Evolutionary conservation across 768 basidiomycete species (phyloP), one percentile per base, ranked within the genome.

Genomic region (Xerocomus potaroensis): DNA sequence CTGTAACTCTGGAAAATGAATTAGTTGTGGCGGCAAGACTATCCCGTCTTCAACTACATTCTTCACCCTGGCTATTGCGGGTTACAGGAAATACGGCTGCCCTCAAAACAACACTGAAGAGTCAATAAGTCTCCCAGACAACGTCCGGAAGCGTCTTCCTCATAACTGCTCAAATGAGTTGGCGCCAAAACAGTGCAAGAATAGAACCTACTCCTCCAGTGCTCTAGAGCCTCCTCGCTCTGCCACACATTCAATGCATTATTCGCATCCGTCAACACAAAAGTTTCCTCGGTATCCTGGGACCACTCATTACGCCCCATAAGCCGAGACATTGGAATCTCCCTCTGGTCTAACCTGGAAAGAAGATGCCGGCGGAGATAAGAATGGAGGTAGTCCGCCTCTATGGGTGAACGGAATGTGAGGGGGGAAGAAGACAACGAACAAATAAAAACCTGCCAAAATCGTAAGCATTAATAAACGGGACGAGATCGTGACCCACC

Each of bases 51-150:
- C n/a, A n/a, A n/a, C n/a, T n/a, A n/a, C n/a, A n/a, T n/a, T n/a
- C n/a, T n/a, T n/a, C n/a, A n/a, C n/a, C n/a, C n/a, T n/a, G n/a
- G n/a, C n/a, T n/a, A n/a, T n/a, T n/a, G n/a, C n/a, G n/a, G n/a
- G n/a, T n/a, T n/a, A n/a, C n/a, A n/a, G n/a, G n/a, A n/a, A n/a
- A n/a, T n/a, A n/a, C n/a, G n/a, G n/a, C n/a, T n/a, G n/a, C n/a
- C n/a, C n/a, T n/a, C n/a, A n/a, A n/a, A n/a, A n/a, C 22, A 35
- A 22, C 7, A 18, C 4, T 15, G n/a, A 40, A 34, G 24, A 11
- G 16, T 73, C 68, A 91, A 64, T 83, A 91, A 6, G 82, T 84
- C 66, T 88, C 84, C 89, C 89, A 91, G 51, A 84, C 71, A 11
- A 77, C 54, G 49, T 85, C 78, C 1, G 84, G 79, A 53, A 92